Base-by-base conservation (phyloP, 2,329 filamentous ascomycete species). In the Scorias spongiosa region DNA sequence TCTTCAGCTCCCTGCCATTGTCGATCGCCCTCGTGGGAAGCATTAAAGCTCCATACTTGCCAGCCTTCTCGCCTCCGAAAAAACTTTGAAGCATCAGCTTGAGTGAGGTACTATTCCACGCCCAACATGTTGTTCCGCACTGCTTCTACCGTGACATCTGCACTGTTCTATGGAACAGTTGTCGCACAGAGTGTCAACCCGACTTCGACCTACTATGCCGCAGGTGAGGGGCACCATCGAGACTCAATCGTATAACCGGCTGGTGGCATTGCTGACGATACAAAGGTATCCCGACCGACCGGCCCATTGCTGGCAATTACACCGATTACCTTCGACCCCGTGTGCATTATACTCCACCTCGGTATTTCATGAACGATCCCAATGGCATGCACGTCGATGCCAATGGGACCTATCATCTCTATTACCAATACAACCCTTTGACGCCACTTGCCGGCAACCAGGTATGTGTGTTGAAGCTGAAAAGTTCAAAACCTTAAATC, bases 351-450 rank as follows among this genome's bases (percentile, higher is more conserved):
- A 70, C 70, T 7, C 71, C 72, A 2, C 72, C 73, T 2, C 51
- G 64, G 26, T 58, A 66, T 50, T 74, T 71, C 53, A 71, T 73
- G 67, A 77, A 77, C 51, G 78, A 81, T 50, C 76, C 77, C 1
- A 81, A 81, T 59, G 78, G 78, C 51, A 68, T 78, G 63, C 77
- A 79, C 47, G 56, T 69, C 5, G 75, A 79, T 48, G 64, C 59
- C 2, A 65, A 75, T 44, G 75, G 74, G 4, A 64, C 66, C 0
- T 82, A 73, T 58, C 78, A 81, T 54, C 50, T 80, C 1, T 81
- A 81, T 59, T 82, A 81, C 51, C 78, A 81, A 54, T 77, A 72
- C 50, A 73, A 74, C 44, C 70, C 72, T 1, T 65, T 65, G 0
- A 67, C 54, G 2, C 58, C 62, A 7, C 65, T 71, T 1, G 71